phyloP scores from a whole-genome alignment of 2,329 filamentous ascomycete genomes.

The Epichloe baconii region DNA sequence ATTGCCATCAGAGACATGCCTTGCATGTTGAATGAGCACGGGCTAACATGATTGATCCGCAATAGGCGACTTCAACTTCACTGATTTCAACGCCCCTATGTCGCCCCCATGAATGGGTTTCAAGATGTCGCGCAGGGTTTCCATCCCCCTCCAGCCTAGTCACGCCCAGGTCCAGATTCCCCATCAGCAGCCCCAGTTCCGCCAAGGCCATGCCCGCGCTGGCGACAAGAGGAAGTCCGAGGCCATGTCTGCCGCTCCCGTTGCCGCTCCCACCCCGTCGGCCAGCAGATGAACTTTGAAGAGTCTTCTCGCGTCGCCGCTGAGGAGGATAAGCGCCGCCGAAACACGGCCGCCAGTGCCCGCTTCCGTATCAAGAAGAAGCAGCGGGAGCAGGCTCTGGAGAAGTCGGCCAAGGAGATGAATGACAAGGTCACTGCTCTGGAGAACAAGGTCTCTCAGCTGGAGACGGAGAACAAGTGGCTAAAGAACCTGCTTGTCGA shows the following conservation, averaged over 20 bases:
- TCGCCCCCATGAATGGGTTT: constrained; percentile 32
- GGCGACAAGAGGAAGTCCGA: constrained; percentile 36
- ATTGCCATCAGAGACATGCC: neutral
- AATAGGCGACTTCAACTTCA: constrained; percentile 46
- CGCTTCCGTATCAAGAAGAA: constrained; percentile 94
- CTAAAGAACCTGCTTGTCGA: constrained; percentile 68
- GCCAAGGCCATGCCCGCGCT: constrained; percentile 16
- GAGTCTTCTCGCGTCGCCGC: constrained; percentile 61
- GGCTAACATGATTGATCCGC: constrained; percentile 20
- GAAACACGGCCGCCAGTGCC: constrained; percentile 79
- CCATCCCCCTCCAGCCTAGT: constrained; percentile 42
- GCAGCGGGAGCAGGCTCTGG: constrained; percentile 77
- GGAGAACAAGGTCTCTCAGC: constrained; percentile 59
- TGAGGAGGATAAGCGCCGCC: constrained; percentile 80
- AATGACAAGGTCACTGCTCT: constrained; percentile 63
- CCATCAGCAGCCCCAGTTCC: constrained; percentile 25
- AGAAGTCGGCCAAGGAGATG: constrained; percentile 71
- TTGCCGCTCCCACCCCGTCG: constrained; percentile 5
- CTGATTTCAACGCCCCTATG: constrained; percentile 43
- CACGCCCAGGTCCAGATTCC: constrained; percentile 27
- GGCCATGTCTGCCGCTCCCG: constrained; percentile 19
- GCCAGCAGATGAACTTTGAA: constrained; percentile 45
- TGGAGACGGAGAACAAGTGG: constrained; percentile 79
- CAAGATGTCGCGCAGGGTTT: constrained; percentile 23
- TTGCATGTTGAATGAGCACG: neutral